Base-by-base conservation (phyloP, 345 rosid genomes). In the Eucalyptus coolabah region DNA sequence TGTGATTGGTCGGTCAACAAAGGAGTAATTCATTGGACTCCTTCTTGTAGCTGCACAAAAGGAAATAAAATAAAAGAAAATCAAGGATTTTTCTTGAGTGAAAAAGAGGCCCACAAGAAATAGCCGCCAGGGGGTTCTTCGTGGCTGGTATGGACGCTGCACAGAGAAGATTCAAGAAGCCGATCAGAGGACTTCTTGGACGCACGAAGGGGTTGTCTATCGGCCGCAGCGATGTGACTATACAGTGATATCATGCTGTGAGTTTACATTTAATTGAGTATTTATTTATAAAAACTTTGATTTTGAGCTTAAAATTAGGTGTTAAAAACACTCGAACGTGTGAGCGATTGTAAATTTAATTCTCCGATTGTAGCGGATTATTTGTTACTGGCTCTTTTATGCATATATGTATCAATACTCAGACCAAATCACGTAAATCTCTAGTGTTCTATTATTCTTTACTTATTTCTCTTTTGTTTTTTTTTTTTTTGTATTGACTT, bases 281-380 rank as follows among this genome's bases (percentile, higher is more conserved):
- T 51, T 51, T 51, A 51, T 17, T 17, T 51, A 2, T 0, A 51
- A 17, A 17, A 0, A 51, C 0, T 51, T 51, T 17, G 0, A 1
- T 0, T 51, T 51, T 51, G 0, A 0, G 0, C 4, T 51, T 17
- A 51, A 51, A 51, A 3, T 0, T 51, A 51, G 0, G 9, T 51
- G 21, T 45, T 3, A 0, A 1, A 51, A 51, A 51, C 0, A 50
- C 0, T 50, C 0, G 2, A 51, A 0, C 1, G 1, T 51, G 4
- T 17, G 9, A 17, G 4, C 1, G 51, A 50, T 50, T 50, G 3
- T 2, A 50, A 50, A 50, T 50, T 5, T 50, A 0, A 0, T 50
- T 50, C 0, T 50, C 1, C 0, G 51, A 50, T 50, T 50, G 0
- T 14, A 50, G 6, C 1, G 0, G 6, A 50, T 50, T 50, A 14